A percentile compares a stretch with the other conserved stretches of the same genome.
Evolutionary conservation across 2,329 filamentous ascomycete genomes (phyloP).

Genomic region (Cercospora sp.): DNA sequence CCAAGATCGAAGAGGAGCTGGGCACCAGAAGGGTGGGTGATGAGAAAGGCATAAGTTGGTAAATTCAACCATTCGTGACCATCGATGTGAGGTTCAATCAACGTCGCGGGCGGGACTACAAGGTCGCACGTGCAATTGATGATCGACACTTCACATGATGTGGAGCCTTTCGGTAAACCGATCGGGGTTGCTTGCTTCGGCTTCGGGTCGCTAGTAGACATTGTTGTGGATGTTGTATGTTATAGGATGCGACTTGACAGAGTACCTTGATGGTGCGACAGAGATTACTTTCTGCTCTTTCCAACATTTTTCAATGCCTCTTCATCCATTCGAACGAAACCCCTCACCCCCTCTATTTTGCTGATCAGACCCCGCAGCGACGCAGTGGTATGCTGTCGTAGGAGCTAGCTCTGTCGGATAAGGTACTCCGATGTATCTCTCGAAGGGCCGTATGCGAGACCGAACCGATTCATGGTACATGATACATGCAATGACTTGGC

Average conservation of each 20-base stretch:
- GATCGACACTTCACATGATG: constrained; percentile 23
- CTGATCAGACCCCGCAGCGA: neutral
- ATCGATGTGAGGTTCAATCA: constrained; percentile 69
- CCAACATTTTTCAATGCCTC: neutral
- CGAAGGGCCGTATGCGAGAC: neutral
- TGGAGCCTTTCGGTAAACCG: constrained; percentile 21
- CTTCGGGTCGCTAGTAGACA: constrained; percentile 20
- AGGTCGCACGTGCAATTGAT: constrained; percentile 26
- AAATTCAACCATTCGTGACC: constrained; percentile 26
- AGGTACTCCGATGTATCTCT: neutral
- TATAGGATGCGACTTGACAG: no score
- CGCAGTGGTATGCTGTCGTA: neutral
- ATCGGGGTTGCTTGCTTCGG: constrained; percentile 19
- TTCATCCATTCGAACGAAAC: constrained; percentile 3
- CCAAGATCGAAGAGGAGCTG: constrained; percentile 47
- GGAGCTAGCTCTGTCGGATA: neutral
- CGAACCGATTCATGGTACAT: neutral
- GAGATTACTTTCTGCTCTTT: neutral
- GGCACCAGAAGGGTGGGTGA: constrained; percentile 29
- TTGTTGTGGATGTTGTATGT: constrained; percentile 3
- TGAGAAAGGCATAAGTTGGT: constrained; percentile 24
- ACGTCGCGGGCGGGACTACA: constrained; percentile 53
- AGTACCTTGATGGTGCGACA: constrained; percentile 14
- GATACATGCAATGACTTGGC: neutral
- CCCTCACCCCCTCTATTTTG: constrained; percentile 7